Conservation (phyloP, 345 rosid genomes). For the Boechera retrofracta region DNA sequence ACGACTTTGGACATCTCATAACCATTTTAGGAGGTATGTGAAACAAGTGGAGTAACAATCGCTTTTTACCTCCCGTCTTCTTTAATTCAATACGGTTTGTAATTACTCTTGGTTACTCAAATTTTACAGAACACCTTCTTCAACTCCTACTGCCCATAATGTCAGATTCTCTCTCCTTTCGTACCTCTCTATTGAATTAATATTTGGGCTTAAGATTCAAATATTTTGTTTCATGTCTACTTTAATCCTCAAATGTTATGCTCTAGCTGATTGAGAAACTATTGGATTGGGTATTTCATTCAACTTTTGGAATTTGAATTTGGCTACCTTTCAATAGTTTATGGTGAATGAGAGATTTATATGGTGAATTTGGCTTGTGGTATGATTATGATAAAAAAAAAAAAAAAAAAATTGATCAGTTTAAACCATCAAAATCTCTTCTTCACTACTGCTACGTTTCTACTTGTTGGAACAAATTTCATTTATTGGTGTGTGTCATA, state of each 20-base stretch:
- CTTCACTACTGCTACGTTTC: not conserved
- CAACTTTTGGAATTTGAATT: no score
- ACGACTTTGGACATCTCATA: not conserved
- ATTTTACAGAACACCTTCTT: not conserved
- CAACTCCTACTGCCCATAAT: not conserved
- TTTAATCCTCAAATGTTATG: not conserved
- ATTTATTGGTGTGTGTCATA: slow-evolving; percentile 2
- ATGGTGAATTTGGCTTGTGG: not conserved
- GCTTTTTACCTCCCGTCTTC: not conserved
- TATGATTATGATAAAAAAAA: not conserved
- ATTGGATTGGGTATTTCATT: no score
- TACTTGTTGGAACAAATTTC: not conserved
- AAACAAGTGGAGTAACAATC: not conserved
- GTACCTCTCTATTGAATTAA: not conserved
- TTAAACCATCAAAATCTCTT: not conserved
- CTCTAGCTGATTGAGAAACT: not conserved
- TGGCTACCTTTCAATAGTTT: no score
- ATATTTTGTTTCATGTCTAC: not conserved
- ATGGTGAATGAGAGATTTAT: no score
- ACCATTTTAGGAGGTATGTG: not conserved
- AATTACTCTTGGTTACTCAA: not conserved
- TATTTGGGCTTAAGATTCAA: not conserved
- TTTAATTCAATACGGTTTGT: not conserved
- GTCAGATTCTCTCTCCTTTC: not conserved
- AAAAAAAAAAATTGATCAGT: not conserved